A percentile compares a stretch with the other conserved stretches of the same genome.
phyloP scores from a whole-genome alignment of 257 asterid species.

The Nicotiana noctiflora region DNA sequence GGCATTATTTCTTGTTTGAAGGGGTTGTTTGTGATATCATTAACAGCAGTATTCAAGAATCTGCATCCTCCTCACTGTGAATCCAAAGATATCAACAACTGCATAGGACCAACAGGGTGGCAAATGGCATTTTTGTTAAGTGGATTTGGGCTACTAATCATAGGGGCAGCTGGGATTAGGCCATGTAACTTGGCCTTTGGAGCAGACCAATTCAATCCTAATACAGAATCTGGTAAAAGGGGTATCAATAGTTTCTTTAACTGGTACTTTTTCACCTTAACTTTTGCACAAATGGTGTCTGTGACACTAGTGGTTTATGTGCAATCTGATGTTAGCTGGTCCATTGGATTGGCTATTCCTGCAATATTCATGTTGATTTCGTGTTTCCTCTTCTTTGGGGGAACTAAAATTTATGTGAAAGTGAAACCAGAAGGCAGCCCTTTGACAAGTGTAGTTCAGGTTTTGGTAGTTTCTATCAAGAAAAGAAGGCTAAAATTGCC shows the following conservation, averaged over 20 bases:
- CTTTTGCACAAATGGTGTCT: conserved; percentile 54
- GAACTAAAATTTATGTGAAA: conserved; percentile 47
- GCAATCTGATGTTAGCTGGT: conserved; percentile 72
- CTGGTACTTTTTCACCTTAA: conserved; percentile 69
- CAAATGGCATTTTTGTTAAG: conserved; percentile 51
- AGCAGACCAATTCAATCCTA: conserved; percentile 77
- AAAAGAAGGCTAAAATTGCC: conserved; percentile 50
- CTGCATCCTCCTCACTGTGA: conserved; percentile 59
- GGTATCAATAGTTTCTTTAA: conserved; percentile 77
- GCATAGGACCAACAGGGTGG: conserved; percentile 41
- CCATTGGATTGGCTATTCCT: conserved; percentile 58
- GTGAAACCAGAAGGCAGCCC: conserved; percentile 81
- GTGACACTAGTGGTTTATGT: conserved; percentile 62
- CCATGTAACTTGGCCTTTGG: conserved; percentile 85
- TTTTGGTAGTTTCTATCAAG: conserved; percentile 40
- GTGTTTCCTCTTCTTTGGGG: conserved; percentile 42
- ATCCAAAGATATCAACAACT: conserved; percentile 5
- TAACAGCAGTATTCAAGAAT: conserved; percentile 58
- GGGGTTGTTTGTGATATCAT: conserved; percentile 43
- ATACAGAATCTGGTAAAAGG: conserved; percentile 50
- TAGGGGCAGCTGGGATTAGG: conserved; percentile 80
- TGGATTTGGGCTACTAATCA: conserved; percentile 51
- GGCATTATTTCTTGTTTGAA: conserved; percentile 1
- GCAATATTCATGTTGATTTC: conserved; percentile 50
- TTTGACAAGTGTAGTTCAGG: conserved; percentile 45